Evolutionary conservation across 2,329 filamentous ascomycete genomes (phyloP).

Genomic region (Pseudocercospora eumusae): DNA sequence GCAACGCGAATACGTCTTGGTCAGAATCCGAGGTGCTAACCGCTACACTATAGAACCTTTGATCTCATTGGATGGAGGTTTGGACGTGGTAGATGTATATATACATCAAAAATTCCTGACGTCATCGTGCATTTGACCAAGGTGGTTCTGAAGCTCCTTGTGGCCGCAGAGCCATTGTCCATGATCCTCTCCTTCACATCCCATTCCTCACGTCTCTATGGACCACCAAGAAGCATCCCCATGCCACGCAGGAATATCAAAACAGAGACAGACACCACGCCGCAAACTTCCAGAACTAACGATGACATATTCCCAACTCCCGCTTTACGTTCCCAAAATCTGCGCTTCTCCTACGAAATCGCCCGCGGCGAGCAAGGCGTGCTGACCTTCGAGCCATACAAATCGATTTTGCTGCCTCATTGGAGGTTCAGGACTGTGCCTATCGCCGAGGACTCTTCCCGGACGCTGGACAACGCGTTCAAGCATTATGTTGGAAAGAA

Average conservation of each 20-base stretch:
- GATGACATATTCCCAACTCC: constrained; percentile 32
- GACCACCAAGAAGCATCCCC: not conserved
- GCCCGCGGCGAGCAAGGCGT: constrained; percentile 63
- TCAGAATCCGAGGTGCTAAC: constrained; percentile 34
- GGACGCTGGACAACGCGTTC: constrained; percentile 54
- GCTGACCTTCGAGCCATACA: constrained; percentile 65
- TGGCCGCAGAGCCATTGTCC: not conserved
- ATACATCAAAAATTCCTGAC: not conserved
- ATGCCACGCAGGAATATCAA: constrained; percentile 14
- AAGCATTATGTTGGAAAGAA: constrained; percentile 51
- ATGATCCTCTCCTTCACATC: not conserved
- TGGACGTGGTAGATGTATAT: too few species aligned
- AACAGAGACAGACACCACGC: not conserved
- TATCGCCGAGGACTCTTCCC: constrained; percentile 55
- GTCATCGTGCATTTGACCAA: not conserved
- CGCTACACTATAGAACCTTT: too few species aligned
- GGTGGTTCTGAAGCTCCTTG: not conserved
- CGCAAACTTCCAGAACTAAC: not conserved
- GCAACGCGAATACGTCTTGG: too few species aligned
- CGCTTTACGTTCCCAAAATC: constrained; percentile 34
- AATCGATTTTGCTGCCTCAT: constrained; percentile 58
- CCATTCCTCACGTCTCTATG: not conserved
- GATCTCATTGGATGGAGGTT: too few species aligned
- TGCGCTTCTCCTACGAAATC: constrained; percentile 58
- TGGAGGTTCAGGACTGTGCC: constrained; percentile 61